Evolutionary conservation across 2,329 filamentous ascomycete species (phyloP), one percentile per base, ranked within the genome.

Genomic region (Cladosporium sphaerospermum): DNA sequence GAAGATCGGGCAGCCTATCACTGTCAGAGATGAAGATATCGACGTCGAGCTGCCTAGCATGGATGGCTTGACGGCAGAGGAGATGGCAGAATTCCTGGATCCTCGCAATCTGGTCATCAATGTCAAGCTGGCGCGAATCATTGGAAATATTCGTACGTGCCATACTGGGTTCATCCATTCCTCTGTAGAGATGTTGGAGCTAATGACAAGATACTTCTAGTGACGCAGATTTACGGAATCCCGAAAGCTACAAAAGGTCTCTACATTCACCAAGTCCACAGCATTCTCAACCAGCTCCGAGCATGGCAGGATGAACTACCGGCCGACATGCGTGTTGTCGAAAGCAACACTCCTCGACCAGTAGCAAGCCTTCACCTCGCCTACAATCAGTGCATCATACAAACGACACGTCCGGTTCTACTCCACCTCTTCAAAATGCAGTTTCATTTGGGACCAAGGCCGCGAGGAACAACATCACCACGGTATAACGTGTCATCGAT

Each of bases 1-100:
- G 3, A 70, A 67, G 53, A 59, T 69, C 16, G 67, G 67, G 9
- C 65, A 65, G 36, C 68, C 67, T 3, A 57, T 64, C 3, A 63
- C 62, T 2, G 63, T 70, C 14, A 56, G 58, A n/a, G 67, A 69
- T 37, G 65, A 67, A 10, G 65, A 67, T 56, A 18, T 78, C 4
- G 65, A 73, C 18, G 71, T 75, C 1, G 71, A 75, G 42, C 59
- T 73, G n/a, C 75, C 75, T 0, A 71, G 71, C 0, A 67, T 69
- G 14, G 61, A 67, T 0, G 59, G 62, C 0, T 31, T 73, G 2
- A 64, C 66, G 3, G 47, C 56, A 9, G 50, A 54, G 9, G 57
- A 62, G 18, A 52, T 45, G 34, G 56, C 53, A 3, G 56, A 69
- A 59, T 66, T 70, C 67, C 70, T 68, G 63, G 64, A 61, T 61